Base-by-base conservation (phyloP, 2,329 filamentous ascomycete species). In the Teratosphaeria zuluensis region DNA sequence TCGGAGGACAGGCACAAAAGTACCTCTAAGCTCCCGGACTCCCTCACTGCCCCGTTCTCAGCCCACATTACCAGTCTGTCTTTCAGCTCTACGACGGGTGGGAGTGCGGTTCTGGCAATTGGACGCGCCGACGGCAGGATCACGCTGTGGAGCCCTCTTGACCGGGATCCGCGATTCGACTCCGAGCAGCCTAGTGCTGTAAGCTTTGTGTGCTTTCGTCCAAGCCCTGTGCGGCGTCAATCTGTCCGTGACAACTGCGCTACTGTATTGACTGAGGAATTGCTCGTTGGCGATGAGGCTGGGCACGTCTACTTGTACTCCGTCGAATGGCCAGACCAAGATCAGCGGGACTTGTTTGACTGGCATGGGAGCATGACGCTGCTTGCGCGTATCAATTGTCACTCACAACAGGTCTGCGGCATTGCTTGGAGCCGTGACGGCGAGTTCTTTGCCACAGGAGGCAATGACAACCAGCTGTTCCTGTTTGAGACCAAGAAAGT, bases 351-450 rank as follows among this genome's bases (percentile, higher is more conserved):
- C 66, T 79, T 89, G 5, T 83, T 87, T 69, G 82, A 81, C 55
- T 95, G 90, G 89, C 81, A 84, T 32, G 91, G 92, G 14, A 81
- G 85, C 35, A 86, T 95, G 77, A 89, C 83, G 1, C 78, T 96
- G 28, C 76, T 96, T 56, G 86, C 88, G 24, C 85, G 86, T 63
- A 86, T 97, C 65, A 81, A 81, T 33, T 84, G 90, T 7, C 92
- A 97, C 70, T 84, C 80, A 1, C 91, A 96, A 73, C 92, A 97
- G 69, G 87, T 99, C 57, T 99, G 94, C 68, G 92, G 92, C 1
- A 78, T 99, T n/a, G 83, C 89, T 2, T 97, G 92, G 90, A 92
- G 90, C 3, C 77, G 78, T 2, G 84, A 89, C 66, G 90, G 90
- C 3, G 79, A 80, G 2, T 80, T 85, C 38, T 92, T 99, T 70